A percentile compares a stretch with the other conserved stretches of the same genome.
phyloP scores from a whole-genome alignment of 1,139 yeast genomes.

The Pichia sp. region DNA sequence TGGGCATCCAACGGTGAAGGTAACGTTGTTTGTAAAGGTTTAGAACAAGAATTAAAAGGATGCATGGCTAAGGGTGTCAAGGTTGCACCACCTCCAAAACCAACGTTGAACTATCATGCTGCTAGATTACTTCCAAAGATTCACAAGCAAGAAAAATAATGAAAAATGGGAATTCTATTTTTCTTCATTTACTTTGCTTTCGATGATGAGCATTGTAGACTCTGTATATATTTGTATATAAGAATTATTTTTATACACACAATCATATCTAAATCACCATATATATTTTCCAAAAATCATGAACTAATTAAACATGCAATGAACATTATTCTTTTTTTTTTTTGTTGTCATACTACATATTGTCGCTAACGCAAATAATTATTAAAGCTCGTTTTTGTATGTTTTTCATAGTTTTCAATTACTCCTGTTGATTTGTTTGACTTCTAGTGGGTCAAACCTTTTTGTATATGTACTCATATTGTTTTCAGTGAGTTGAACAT shows the following conservation, averaged over 20 bases:
- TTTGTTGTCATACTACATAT: too few species aligned
- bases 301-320: too few species aligned
- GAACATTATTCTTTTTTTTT: too few species aligned
- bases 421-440: too few species aligned
- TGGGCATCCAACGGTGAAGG: constrained; percentile 97
- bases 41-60: constrained; percentile 52
- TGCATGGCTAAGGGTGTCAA: constrained; percentile 46
- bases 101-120: constrained; percentile 77
- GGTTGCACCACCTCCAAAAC: constrained; percentile 38
- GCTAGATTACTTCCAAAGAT: constrained; percentile 74
- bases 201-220: constrained; percentile 1
- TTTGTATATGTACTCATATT: too few species aligned
- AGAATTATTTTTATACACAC: background rate
- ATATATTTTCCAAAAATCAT: background rate
- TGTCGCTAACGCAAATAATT: too few species aligned
- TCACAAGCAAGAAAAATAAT: constrained; percentile 26
- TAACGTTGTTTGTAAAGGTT: constrained; percentile 52
- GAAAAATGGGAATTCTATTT: background rate
- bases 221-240: background rate
- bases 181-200: background rate
- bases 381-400: too few species aligned
- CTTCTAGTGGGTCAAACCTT: too few species aligned
- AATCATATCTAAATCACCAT: background rate
- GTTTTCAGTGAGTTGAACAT: too few species aligned
- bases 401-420: too few species aligned